These are phyloP conservation scores for Dactylorhiza incarnata DNA, from an alignment of 106 monocot species.

Conservation along the genomic window DNA sequence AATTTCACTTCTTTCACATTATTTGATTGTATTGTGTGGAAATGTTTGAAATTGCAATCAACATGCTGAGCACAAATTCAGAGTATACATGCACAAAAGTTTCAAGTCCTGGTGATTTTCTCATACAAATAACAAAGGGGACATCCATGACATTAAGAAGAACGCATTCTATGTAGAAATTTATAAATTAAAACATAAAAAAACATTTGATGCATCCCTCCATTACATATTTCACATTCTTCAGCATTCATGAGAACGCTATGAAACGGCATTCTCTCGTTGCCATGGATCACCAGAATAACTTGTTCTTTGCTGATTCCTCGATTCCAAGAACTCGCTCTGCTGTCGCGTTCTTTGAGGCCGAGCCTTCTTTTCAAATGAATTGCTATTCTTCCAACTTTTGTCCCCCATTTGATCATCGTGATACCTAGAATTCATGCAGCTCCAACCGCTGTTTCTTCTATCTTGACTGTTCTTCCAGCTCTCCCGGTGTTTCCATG, in stretches of 20 bases:
- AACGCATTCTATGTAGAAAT: neutral
- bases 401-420: slow-evolving; percentile 18
- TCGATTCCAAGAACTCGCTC: neutral
- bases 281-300: slow-evolving; percentile 5
- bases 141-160: neutral
- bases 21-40: too few species aligned
- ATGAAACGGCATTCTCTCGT: neutral
- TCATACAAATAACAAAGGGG: too few species aligned
- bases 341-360: neutral
- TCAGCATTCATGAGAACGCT: neutral
- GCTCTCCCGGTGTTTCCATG: slow-evolving; percentile 13
- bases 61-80: too few species aligned
- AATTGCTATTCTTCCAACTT: slow-evolving; percentile 15
- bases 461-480: slow-evolving; percentile 13
- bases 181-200: neutral
- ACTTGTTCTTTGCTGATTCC: slow-evolving; percentile 7
- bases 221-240: neutral
- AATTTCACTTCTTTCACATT: too few species aligned
- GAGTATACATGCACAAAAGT: too few species aligned
- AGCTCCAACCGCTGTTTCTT: slow-evolving; percentile 13
- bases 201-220: neutral
- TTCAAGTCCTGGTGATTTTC: too few species aligned
- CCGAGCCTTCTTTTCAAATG: slow-evolving; percentile 13
- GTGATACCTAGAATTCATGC: slow-evolving; percentile 10
- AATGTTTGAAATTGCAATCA: too few species aligned